Evolutionary conservation across 768 basidiomycete species (phyloP), one percentile per base, ranked within the genome.

Genomic region (Boletus patriciae): DNA sequence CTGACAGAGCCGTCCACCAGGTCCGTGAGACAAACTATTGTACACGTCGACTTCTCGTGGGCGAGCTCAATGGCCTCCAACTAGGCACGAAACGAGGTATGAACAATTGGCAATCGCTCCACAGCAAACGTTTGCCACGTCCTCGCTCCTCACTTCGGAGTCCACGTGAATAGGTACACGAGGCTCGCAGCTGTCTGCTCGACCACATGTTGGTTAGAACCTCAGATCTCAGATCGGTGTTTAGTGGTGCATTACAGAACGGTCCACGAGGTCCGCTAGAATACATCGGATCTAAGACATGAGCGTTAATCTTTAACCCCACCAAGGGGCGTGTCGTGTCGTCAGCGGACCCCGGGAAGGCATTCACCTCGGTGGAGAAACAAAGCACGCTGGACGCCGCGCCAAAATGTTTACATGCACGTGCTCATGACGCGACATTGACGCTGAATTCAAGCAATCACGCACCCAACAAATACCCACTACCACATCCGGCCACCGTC

Each of bases 401-500:
- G 33, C 33, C 36, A 50, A 46, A 11, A 42, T 33, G 50, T 59
- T 43, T 47, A 54, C 60, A 54, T 55, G 33, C 53, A 57, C 36
- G 43, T 45, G 51, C 49, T 40, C 15, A 55, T 52, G 57, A 54
- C 36, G 49, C 41, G 46, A 54, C 46, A 36, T 58, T 42, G 12
- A 58, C 36, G 23, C 12, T 46, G 37, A 6, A 46, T 40, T 54
- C 49, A 25, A 53, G 15, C 48, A 44, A 53, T 45, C 36, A 54
- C 40, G 52, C 19, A 61, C 54, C 42, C 49, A 42, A 52, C 58
- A 42, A 23, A 37, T 23, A 59, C 16, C 6, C 27, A 53, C 75
- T 66, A 73, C 56, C 57, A 70, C 66, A 68, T 62, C 34, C 62
- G 59, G 3, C 74, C 62, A 19, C 75, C 74, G 40, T 69, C 63